Conservation (phyloP, 805 yeast genomes). For the Spathaspora girioi region DNA sequence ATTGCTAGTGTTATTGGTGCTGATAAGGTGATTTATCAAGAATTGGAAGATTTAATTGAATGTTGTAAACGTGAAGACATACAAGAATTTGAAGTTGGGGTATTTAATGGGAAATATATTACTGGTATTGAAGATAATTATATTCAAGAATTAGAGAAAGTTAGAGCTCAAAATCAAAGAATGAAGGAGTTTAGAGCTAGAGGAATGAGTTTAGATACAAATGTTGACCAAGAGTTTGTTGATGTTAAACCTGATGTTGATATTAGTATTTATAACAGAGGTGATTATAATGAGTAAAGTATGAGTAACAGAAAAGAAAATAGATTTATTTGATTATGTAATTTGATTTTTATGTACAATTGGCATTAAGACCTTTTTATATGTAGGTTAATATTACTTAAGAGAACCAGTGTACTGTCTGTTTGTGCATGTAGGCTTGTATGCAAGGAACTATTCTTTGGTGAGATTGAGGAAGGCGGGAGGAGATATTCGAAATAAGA, state of each 20-base stretch:
- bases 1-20: constrained; percentile 81
- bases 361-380: background rate
- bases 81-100: constrained; percentile 87
- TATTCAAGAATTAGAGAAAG: constrained; percentile 73
- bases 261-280: constrained; percentile 54
- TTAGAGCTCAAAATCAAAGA: constrained; percentile 75
- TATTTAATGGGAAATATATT: constrained; percentile 88
- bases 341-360: background rate
- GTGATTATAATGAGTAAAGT: constrained; percentile 40
- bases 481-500: no score
- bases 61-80: constrained; percentile 62
- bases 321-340: background rate
- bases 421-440: background rate
- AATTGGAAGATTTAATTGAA: constrained; percentile 72
- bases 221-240: constrained; percentile 42
- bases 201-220: constrained; percentile 42
- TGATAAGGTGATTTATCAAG: constrained; percentile 86
- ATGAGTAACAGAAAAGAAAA: background rate
- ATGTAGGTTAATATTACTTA: no score
- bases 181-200: constrained; percentile 34
- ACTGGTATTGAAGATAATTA: constrained; percentile 91
- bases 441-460: no score
- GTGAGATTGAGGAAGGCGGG: no score
- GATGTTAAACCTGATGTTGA: constrained; percentile 79
- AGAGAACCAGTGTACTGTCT: no score